Conservation (phyloP, 768 basidiomycete species). For the Boletus pseudo-olivaceus region DNA sequence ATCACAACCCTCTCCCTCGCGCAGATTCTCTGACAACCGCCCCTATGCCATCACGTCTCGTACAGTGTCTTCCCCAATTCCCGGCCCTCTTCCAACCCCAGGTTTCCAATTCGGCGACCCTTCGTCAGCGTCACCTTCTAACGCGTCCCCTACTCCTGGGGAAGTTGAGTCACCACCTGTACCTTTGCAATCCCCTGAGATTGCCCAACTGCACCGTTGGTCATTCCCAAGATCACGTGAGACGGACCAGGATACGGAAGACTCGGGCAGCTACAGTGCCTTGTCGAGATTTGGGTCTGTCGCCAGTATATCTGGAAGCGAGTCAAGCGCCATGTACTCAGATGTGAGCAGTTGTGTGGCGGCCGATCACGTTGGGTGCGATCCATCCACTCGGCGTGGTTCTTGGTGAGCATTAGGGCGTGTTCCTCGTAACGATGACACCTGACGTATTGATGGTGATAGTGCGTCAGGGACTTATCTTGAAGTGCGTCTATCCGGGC, state of each 20-base stretch:
- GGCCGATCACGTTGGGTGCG: slow-evolving; percentile 29
- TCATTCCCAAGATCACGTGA: slow-evolving; percentile 39
- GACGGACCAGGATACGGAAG: slow-evolving; percentile 51
- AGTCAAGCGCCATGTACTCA: slow-evolving; percentile 51
- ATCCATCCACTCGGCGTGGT: slow-evolving; percentile 33
- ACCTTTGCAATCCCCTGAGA: slow-evolving; percentile 44
- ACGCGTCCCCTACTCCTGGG: slow-evolving; percentile 48
- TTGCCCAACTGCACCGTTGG: slow-evolving; percentile 35
- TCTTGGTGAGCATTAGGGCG: slow-evolving; percentile 24
- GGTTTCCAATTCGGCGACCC: slow-evolving; percentile 64
- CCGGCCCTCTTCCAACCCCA: slow-evolving; percentile 58
- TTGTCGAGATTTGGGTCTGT: slow-evolving; percentile 59
- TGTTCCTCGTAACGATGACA: slow-evolving; percentile 17
- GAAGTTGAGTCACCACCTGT: slow-evolving; percentile 34
- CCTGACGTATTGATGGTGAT: slow-evolving; percentile 21
- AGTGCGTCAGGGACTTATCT: slow-evolving; percentile 31
- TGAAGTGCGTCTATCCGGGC: slow-evolving; percentile 29
- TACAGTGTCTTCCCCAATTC: slow-evolving; percentile 42
- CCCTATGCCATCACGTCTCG: slow-evolving; percentile 49
- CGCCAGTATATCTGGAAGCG: slow-evolving; percentile 57
- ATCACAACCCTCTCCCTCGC: slow-evolving; percentile 9
- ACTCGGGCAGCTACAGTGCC: slow-evolving; percentile 45
- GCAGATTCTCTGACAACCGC: slow-evolving; percentile 42
- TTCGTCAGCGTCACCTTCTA: slow-evolving; percentile 42
- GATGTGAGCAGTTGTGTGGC: slow-evolving; percentile 39